Conservation (phyloP, 2,329 filamentous ascomycete species). For the Trichoderma afroharzianum region DNA sequence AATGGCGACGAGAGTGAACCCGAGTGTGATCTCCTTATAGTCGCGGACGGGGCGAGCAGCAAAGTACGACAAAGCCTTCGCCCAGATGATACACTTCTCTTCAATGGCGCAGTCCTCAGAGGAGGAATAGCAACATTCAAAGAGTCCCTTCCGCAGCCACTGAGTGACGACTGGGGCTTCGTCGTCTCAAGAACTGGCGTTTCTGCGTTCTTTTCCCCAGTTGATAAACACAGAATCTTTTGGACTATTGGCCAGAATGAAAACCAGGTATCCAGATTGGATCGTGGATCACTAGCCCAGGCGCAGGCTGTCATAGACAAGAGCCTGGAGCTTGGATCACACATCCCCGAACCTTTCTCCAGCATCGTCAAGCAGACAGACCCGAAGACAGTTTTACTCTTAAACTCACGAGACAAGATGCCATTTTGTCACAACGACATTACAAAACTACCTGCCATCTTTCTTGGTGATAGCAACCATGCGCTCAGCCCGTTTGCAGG, state of each 20-base stretch:
- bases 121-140: conserved; percentile 38
- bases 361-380: conserved; percentile 39
- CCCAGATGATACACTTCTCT: conserved; percentile 38
- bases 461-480: conserved; percentile 50
- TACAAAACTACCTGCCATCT: conserved; percentile 33
- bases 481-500: conserved; percentile 48
- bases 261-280: background rate
- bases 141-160: conserved; percentile 29
- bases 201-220: conserved; percentile 43
- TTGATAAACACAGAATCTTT: conserved; percentile 38
- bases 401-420: conserved; percentile 39
- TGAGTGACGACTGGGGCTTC: conserved; percentile 39
- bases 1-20: conserved; percentile 8
- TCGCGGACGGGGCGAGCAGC: conserved; percentile 43
- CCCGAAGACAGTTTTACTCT: conserved; percentile 31
- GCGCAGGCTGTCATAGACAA: background rate
- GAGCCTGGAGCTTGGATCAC: conserved; percentile 27
- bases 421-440: conserved; percentile 39
- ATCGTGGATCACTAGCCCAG: background rate
- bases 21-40: conserved; percentile 42
- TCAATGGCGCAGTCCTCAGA: conserved; percentile 38
- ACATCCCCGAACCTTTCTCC: conserved; percentile 38
- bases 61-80: conserved; percentile 38
- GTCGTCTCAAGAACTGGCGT: conserved; percentile 37
- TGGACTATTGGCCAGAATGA: conserved; percentile 40